These are phyloP conservation scores for Aspergillus sp. DNA, from an alignment of 2,329 filamentous ascomycete genomes.

Conservation along the genomic window DNA sequence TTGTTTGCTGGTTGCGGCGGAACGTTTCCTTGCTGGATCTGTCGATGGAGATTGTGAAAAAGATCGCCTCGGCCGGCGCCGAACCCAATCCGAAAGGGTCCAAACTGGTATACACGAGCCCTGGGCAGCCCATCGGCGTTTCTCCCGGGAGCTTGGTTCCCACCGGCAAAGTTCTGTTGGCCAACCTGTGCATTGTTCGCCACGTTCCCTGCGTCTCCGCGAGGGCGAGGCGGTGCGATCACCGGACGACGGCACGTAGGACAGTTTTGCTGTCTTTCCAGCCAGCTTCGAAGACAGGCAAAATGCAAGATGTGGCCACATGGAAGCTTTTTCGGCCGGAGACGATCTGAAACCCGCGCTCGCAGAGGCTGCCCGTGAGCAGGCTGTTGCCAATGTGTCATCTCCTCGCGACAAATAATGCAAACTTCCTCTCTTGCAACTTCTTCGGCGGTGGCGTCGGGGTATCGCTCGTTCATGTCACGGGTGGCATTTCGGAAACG, in stretches of 20 bases:
- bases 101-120: slow-evolving; percentile 68
- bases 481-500: slow-evolving; percentile 87
- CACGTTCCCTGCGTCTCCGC: slow-evolving; percentile 30
- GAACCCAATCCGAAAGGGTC: slow-evolving; percentile 73
- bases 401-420: slow-evolving; percentile 96
- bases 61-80: slow-evolving; percentile 59
- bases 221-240: slow-evolving; percentile 47
- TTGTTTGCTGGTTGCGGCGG: slow-evolving; percentile 37
- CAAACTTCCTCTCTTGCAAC: slow-evolving; percentile 85
- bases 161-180: slow-evolving; percentile 31
- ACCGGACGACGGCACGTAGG: slow-evolving; percentile 90
- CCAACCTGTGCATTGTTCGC: slow-evolving; percentile 26
- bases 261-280: slow-evolving; percentile 95
- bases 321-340: slow-evolving; percentile 90
- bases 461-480: slow-evolving; percentile 89
- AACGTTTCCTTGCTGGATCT: slow-evolving; percentile 54
- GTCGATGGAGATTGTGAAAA: slow-evolving; percentile 66
- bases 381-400: slow-evolving; percentile 72
- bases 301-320: slow-evolving; percentile 96
- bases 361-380: slow-evolving; percentile 31
- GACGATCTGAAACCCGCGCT: slow-evolving; percentile 68
- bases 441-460: slow-evolving; percentile 85
- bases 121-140: slow-evolving; percentile 43
- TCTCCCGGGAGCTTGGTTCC: slow-evolving; percentile 40
- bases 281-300: slow-evolving; percentile 91